A percentile compares a stretch with the other conserved stretches of the same genome.
Conservation (phyloP, 2,329 filamentous ascomycete genomes). For the Trichoderma koningii region DNA sequence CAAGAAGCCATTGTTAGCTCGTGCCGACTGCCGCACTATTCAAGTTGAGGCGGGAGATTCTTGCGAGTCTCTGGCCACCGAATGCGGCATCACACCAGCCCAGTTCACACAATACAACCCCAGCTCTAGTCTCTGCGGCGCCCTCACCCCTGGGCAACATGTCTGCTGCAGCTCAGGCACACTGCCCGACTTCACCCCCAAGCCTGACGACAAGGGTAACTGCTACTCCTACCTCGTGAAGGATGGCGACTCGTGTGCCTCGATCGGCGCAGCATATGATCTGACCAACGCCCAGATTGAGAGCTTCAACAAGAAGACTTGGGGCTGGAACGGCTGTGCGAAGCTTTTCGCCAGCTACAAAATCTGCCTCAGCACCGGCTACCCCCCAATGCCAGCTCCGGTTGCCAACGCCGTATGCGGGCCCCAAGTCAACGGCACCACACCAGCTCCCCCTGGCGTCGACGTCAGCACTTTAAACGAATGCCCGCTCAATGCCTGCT, state of each 20-base stretch:
- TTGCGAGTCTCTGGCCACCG: constrained; percentile 32
- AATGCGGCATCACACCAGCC: constrained; percentile 33
- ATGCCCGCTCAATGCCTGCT: constrained; percentile 38
- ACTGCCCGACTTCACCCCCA: neutral
- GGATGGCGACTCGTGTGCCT: neutral
- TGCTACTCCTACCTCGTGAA: neutral
- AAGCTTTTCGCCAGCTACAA: constrained; percentile 32
- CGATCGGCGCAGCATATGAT: neutral
- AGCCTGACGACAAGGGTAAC: neutral
- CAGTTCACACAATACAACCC: constrained; percentile 37
- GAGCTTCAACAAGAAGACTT: constrained; percentile 35
- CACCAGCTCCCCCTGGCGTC: constrained; percentile 34
- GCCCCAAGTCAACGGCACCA: constrained; percentile 38
- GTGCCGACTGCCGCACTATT: neutral
- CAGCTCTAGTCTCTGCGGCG: neutral
- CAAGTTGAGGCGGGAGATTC: constrained; percentile 29
- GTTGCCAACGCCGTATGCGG: constrained; percentile 40
- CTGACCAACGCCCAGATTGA: neutral
- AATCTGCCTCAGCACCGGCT: constrained; percentile 42
- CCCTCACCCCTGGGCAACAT: neutral
- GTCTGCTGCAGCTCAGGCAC: neutral
- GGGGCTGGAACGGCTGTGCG: constrained; percentile 37
- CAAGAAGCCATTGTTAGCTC: neutral
- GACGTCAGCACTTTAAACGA: constrained; percentile 35
- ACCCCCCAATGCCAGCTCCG: constrained; percentile 39